Conservation (phyloP, 1,284 basidiomycete species). For the Rhodotorula sp. region DNA sequence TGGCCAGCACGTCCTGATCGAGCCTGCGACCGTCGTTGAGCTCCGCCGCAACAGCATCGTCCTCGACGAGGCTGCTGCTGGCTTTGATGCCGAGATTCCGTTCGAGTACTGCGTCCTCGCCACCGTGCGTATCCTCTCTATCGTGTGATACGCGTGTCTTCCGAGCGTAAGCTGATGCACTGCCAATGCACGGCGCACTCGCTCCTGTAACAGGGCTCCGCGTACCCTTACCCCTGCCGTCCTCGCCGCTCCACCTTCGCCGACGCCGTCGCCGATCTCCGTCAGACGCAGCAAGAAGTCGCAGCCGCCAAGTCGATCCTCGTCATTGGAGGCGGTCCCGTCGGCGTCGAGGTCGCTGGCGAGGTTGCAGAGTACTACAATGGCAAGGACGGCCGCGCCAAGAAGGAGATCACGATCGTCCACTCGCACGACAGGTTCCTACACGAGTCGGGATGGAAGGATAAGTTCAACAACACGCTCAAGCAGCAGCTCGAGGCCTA, state of each 20-base stretch:
- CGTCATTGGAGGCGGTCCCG: conserved; percentile 54
- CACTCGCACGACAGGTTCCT: conserved; percentile 34
- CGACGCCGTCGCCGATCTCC: conserved; percentile 24
- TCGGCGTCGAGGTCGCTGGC: conserved; percentile 56
- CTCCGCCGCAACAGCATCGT: conserved; percentile 48
- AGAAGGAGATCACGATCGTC: conserved; percentile 50
- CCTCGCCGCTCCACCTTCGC: conserved; percentile 6
- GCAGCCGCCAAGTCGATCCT: conserved; percentile 48
- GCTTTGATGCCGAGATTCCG: conserved; percentile 41
- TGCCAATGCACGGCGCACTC: not conserved
- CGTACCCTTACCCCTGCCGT: conserved; percentile 33
- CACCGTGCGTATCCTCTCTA: conserved; percentile 16
- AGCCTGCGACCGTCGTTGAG: conserved; percentile 48
- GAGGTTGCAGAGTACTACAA: conserved; percentile 40
- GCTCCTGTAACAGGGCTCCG: conserved; percentile 23
- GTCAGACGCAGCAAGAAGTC: conserved; percentile 41
- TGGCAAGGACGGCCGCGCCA: not conserved
- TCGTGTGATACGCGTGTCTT: not conserved
- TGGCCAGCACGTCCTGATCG: conserved; percentile 43
- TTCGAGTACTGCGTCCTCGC: conserved; percentile 47
- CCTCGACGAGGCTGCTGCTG: conserved; percentile 46
- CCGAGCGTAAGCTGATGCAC: no score
- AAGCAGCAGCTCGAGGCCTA: conserved; percentile 46
- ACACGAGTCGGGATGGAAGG: conserved; percentile 31
- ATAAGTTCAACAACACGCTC: conserved; percentile 38